Conservation (phyloP, 2,329 filamentous ascomycete genomes). For the Fusarium sp. region DNA sequence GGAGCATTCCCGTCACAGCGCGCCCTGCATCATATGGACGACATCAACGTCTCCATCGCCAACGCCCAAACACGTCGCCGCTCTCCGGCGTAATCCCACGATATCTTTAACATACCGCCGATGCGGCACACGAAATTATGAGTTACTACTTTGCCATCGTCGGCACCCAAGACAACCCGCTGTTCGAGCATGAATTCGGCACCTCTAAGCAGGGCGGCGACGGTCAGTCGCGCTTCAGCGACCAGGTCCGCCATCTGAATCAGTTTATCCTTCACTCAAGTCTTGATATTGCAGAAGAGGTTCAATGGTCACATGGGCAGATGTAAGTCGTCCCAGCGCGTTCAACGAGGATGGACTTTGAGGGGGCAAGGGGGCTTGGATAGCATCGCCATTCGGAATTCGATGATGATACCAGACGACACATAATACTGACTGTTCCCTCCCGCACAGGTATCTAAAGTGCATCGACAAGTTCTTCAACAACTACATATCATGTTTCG, state of each 20-base stretch:
- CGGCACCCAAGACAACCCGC: constrained; percentile 91
- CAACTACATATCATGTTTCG: constrained; percentile 92
- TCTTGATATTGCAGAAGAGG: constrained; percentile 93
- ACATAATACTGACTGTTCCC: constrained; percentile 5
- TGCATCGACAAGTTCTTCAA: constrained; percentile 97
- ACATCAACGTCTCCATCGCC: constrained; percentile 10
- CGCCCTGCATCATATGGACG: constrained; percentile 3
- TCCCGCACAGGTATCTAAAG: constrained; percentile 82
- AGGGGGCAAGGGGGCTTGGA: constrained; percentile 3
- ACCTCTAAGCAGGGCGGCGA: constrained; percentile 96
- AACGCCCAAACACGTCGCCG: background rate
- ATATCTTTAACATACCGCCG: constrained; percentile 12
- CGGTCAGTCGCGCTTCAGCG: constrained; percentile 86
- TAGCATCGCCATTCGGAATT: background rate
- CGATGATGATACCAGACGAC: background rate
- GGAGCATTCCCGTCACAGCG: background rate
- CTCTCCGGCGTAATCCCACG: background rate
- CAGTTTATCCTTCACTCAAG: constrained; percentile 97
- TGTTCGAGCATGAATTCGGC: constrained; percentile 97
- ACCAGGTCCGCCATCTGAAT: constrained; percentile 91
- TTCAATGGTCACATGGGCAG: constrained; percentile 88
- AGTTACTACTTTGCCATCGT: constrained; percentile 99
- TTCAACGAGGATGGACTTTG: background rate
- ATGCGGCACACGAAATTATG: constrained; percentile 65
- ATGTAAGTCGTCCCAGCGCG: constrained; percentile 64